phyloP scores from a whole-genome alignment of 768 basidiomycete species.

The Stropharia rugosoannulata region DNA sequence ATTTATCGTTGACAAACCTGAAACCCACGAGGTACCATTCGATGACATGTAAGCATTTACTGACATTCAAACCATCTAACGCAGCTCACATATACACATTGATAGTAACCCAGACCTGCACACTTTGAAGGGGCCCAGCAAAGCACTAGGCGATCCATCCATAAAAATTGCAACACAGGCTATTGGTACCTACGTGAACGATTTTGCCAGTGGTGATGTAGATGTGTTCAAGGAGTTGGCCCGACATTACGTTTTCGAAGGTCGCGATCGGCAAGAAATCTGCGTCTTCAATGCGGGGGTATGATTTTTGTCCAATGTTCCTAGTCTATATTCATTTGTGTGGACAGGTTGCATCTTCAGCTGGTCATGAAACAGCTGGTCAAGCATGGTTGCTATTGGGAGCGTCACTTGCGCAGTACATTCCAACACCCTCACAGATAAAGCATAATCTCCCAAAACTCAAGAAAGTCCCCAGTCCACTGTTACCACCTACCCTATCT shows the following conservation, averaged over 20 bases:
- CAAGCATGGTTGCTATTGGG: conserved; percentile 69
- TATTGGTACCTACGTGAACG: conserved; percentile 49
- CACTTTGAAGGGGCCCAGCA: conserved; percentile 37
- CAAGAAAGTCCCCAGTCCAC: conserved; percentile 1
- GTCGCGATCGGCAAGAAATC: conserved; percentile 40
- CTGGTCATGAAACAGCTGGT: conserved; percentile 52
- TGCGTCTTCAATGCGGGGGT: conserved; percentile 65
- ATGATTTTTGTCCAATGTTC: conserved; percentile 1
- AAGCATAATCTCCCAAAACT: conserved; percentile 1
- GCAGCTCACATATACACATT: conserved; percentile 27
- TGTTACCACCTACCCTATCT: conserved; percentile 6
- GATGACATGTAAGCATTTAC: conserved; percentile 65
- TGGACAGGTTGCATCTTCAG: conserved; percentile 56
- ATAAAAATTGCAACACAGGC: conserved; percentile 54
- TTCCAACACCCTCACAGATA: conserved; percentile 29
- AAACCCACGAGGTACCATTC: conserved; percentile 67
- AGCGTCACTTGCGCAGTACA: conserved; percentile 50
- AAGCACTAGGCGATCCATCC: conserved; percentile 58
- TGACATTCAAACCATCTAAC: not conserved
- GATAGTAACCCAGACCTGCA: conserved; percentile 16
- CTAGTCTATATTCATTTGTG: not conserved
- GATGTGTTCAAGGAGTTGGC: conserved; percentile 63
- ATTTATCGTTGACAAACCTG: conserved; percentile 60
- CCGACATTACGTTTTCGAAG: conserved; percentile 56
- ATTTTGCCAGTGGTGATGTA: conserved; percentile 35